These are phyloP conservation scores for Amylostereum areolatum DNA, from an alignment of 1,284 basidiomycete genomes.

Conservation along the genomic window DNA sequence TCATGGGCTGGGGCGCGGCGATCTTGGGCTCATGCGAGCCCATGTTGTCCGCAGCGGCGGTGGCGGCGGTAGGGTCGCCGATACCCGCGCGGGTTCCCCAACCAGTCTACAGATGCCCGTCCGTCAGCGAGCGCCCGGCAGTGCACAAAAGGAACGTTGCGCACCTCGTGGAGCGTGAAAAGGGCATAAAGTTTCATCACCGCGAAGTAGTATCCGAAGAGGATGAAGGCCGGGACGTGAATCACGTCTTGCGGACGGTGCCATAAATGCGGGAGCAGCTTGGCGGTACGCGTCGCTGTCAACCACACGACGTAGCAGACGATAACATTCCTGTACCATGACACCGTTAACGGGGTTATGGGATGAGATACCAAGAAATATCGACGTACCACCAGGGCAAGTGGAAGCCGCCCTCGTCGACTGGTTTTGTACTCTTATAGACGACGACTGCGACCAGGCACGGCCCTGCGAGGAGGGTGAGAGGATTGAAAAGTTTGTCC, in stretches of 20 bases:
- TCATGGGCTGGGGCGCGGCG: conserved; percentile 12
- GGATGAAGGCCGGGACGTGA: conserved; percentile 86
- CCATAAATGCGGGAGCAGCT: conserved; percentile 88
- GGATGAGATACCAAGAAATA: neutral
- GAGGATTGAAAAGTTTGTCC: conserved; percentile 88
- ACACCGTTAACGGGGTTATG: neutral
- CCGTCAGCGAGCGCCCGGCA: neutral
- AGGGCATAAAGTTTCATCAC: conserved; percentile 85
- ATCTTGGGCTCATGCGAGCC: conserved; percentile 13
- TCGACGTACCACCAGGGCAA: conserved; percentile 78
- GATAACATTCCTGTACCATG: conserved; percentile 63
- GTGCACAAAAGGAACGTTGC: conserved; percentile 12
- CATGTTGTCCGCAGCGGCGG: conserved; percentile 48
- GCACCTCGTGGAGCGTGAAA: conserved; percentile 74
- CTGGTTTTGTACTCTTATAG: conserved; percentile 69
- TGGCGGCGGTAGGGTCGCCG: conserved; percentile 71
- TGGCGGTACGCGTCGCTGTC: conserved; percentile 76
- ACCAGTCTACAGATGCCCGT: conserved; percentile 49
- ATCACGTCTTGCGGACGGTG: conserved; percentile 79
- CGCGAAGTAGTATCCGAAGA: conserved; percentile 86
- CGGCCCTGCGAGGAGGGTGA: conserved; percentile 82
- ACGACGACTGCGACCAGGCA: conserved; percentile 71
- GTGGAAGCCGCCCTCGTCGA: conserved; percentile 77
- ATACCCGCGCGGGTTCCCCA: conserved; percentile 92
- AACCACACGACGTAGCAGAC: conserved; percentile 77